Evolutionary conservation across 2,329 filamentous ascomycete species (phyloP).

Genomic region (Penicillium sp.): DNA sequence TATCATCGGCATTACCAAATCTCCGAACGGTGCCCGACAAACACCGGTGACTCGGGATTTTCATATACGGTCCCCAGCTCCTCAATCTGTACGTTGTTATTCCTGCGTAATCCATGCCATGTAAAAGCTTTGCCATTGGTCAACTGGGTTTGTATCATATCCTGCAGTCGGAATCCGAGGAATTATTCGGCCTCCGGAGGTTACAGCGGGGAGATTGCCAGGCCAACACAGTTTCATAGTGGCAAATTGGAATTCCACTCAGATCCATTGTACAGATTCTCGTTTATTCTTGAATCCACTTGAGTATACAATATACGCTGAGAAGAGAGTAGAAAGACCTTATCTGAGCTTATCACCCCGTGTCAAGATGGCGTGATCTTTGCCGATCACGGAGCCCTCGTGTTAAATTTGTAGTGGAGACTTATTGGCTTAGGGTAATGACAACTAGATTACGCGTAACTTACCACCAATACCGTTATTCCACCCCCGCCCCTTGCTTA

Average conservation of each 20-base stretch:
- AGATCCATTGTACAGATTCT: too few species aligned
- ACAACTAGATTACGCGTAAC: neutral
- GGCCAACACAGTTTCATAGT: neutral
- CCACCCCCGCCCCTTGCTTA: neutral
- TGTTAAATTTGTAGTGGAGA: neutral
- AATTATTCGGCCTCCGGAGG: neutral
- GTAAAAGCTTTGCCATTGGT: neutral
- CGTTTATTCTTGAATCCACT: neutral
- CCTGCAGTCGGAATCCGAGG: neutral
- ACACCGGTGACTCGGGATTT: neutral
- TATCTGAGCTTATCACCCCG: conserved; percentile 1
- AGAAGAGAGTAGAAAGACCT: neutral
- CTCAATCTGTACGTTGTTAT: neutral
- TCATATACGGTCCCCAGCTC: neutral
- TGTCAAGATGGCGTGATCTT: conserved; percentile 17
- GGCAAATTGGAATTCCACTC: neutral
- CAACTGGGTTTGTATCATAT: neutral
- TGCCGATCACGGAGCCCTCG: conserved; percentile 14
- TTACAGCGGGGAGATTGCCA: neutral
- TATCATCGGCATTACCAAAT: neutral
- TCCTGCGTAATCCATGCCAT: neutral
- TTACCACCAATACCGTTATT: neutral
- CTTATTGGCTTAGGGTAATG: neutral
- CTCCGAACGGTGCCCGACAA: neutral
- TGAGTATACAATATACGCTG: neutral